phyloP scores from a whole-genome alignment of 2,329 filamentous ascomycete genomes.

The Hypoxylon sp. region DNA sequence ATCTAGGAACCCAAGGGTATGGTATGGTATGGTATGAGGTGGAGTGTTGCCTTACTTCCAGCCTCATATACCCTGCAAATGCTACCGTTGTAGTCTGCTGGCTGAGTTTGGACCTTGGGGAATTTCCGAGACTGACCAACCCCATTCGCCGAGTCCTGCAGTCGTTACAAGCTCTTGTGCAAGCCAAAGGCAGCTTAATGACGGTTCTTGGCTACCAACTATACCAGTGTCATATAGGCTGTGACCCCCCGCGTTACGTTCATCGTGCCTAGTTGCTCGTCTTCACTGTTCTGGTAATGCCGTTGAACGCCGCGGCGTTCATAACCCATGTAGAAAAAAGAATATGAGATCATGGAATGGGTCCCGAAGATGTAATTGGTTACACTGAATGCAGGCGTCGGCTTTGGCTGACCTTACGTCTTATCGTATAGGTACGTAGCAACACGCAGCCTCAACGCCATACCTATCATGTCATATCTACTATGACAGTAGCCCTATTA shows the following conservation, averaged over 20 bases:
- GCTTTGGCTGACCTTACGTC: slow-evolving; percentile 16
- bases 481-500: slow-evolving; percentile 17
- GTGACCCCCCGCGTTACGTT: slow-evolving; percentile 14
- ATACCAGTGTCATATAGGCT: slow-evolving; percentile 3
- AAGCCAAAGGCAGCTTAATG: slow-evolving; percentile 17
- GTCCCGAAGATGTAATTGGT: not conserved
- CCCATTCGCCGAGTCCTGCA: slow-evolving; percentile 34
- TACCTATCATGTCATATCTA: slow-evolving; percentile 1
- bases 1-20: not conserved
- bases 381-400: slow-evolving; percentile 22
- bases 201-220: not conserved
- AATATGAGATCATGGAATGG: not conserved
- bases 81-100: not conserved
- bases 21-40: slow-evolving; percentile 14
- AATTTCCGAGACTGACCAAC: slow-evolving; percentile 25
- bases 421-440: slow-evolving; percentile 9
- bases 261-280: slow-evolving; percentile 3
- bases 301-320: slow-evolving; percentile 7
- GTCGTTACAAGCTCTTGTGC: slow-evolving; percentile 7
- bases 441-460: not conserved
- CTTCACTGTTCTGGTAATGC: slow-evolving; percentile 3
- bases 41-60: slow-evolving; percentile 13
- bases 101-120: slow-evolving; percentile 12
- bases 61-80: slow-evolving; percentile 20
- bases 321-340: not conserved